Percentiles rank a stretch among this genome's conserved stretches.
phyloP scores from a whole-genome alignment of 2,329 filamentous ascomycete species.

The Cordyceps cicadae region DNA sequence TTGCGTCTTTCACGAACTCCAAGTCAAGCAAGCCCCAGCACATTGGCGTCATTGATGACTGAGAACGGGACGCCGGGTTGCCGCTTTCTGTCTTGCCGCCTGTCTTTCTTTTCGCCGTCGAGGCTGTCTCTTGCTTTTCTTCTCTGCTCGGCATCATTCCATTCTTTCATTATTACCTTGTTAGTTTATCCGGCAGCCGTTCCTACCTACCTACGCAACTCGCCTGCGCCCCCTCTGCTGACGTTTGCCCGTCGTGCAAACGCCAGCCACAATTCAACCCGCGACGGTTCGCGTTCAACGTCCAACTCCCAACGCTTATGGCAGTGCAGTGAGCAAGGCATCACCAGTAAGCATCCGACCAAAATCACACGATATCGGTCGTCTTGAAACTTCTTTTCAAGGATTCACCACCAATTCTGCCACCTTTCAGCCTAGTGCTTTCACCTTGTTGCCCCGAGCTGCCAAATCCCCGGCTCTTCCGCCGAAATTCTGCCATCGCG shows the following conservation, averaged over 20 bases:
- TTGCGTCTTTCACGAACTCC: not conserved
- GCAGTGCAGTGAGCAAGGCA: not conserved
- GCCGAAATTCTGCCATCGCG: conserved; percentile 1
- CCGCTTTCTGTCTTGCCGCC: not conserved
- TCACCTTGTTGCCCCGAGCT: not conserved
- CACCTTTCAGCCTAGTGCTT: not conserved
- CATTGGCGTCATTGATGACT: conserved; percentile 4
- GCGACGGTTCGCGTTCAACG: not conserved
- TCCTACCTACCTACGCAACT: not conserved
- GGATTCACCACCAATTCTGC: not conserved
- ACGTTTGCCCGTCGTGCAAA: not conserved
- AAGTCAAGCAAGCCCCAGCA: not conserved
- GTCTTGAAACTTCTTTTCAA: not conserved
- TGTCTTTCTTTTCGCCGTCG: not conserved
- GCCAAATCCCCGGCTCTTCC: conserved; percentile 5
- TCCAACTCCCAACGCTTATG: not conserved
- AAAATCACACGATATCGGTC: not conserved
- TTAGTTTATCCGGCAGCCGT: not conserved
- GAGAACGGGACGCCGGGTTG: not conserved
- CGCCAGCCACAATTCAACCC: not conserved
- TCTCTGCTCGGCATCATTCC: not conserved
- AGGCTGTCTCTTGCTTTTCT: not conserved
- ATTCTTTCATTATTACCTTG: not conserved
- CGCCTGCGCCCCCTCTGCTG: not conserved
- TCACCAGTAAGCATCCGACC: not conserved